Percentiles rank a stretch among this genome's conserved stretches.
Evolutionary conservation across 352 stramenopile species (phyloP).

Genomic region (Phytophthora cajani): DNA sequence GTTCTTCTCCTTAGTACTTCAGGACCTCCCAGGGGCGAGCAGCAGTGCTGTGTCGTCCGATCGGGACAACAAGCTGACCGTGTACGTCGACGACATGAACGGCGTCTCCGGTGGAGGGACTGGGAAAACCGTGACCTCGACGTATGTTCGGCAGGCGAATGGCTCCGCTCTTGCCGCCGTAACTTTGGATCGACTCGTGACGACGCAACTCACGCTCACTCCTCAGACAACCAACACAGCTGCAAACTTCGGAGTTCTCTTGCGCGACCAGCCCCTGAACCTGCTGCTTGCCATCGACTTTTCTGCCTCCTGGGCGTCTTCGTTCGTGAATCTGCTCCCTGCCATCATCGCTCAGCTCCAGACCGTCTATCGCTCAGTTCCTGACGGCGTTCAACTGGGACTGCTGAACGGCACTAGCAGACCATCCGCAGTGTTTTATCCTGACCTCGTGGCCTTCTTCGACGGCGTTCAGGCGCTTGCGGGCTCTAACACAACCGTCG

Average conservation of each 20-base stretch:
- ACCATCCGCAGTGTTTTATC: constrained; percentile 24
- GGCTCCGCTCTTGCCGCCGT: constrained; percentile 21
- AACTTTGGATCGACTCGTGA: constrained; percentile 43
- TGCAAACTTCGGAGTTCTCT: constrained; percentile 14
- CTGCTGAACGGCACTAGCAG: constrained; percentile 29
- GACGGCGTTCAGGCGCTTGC: constrained; percentile 19
- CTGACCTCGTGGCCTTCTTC: constrained; percentile 29
- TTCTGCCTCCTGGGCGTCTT: constrained; percentile 16
- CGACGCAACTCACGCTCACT: constrained; percentile 41
- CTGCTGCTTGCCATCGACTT: constrained; percentile 61
- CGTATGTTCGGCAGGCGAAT: constrained; percentile 36
- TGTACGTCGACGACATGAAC: constrained; percentile 69
- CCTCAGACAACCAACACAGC: constrained; percentile 16
- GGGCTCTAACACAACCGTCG: constrained; percentile 2
- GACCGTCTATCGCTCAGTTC: constrained; percentile 32
- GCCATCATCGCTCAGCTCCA: constrained; percentile 49
- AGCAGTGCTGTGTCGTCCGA: constrained; percentile 38
- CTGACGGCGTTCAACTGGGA: constrained; percentile 37
- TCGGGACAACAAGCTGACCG: constrained; percentile 36
- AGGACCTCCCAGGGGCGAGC: constrained; percentile 20
- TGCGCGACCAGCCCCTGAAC: constrained; percentile 48
- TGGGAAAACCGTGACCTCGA: constrained; percentile 10
- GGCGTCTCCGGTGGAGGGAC: constrained; percentile 22
- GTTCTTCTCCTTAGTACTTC: constrained; percentile 43
- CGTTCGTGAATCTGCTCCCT: constrained; percentile 42